A percentile compares a stretch with the other conserved stretches of the same genome.
Conservation (phyloP, 2,329 filamentous ascomycete genomes). For the Colletotrichum scovillei region DNA sequence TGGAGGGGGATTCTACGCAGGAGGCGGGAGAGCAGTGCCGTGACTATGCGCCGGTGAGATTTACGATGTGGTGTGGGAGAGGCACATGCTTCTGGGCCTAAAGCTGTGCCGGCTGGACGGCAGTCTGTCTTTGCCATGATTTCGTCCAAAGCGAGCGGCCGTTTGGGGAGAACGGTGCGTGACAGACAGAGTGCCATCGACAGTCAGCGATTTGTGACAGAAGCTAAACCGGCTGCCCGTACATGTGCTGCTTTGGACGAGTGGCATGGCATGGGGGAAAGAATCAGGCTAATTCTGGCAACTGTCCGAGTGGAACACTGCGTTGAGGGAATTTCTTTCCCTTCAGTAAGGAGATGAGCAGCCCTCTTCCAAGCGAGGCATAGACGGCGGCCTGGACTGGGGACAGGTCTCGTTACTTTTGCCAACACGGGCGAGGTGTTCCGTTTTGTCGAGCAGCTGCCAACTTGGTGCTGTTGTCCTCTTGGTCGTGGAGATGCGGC, state of each 20-base stretch:
- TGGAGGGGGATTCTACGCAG: not conserved
- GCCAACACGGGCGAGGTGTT: not conserved
- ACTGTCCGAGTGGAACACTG: conserved; percentile 27
- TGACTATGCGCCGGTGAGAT: conserved; percentile 1
- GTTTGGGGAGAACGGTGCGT: not conserved
- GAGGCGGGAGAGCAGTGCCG: conserved; percentile 4
- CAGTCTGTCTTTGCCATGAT: too few relatives aligned
- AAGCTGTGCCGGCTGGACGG: too few relatives aligned
- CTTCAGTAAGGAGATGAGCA: not conserved
- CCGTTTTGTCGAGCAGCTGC: not conserved
- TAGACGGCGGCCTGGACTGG: conserved; percentile 24
- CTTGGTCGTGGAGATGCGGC: not conserved
- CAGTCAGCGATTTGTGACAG: conserved; percentile 30
- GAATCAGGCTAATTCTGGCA: conserved; percentile 33
- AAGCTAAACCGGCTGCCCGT: not conserved
- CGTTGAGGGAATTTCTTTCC: conserved; percentile 35
- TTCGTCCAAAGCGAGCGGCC: conserved; percentile 5
- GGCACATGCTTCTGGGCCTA: conserved; percentile 29
- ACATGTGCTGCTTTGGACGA: not conserved
- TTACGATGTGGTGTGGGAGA: not conserved
- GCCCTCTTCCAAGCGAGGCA: not conserved
- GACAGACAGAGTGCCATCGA: conserved; percentile 5
- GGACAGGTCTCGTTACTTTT: not conserved
- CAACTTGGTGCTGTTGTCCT: too few relatives aligned
- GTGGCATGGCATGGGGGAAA: conserved; percentile 13